A percentile compares a stretch with the other conserved stretches of the same genome.
phyloP scores from a whole-genome alignment of 2,329 filamentous ascomycete genomes.

The Zymoseptoria brevis region DNA sequence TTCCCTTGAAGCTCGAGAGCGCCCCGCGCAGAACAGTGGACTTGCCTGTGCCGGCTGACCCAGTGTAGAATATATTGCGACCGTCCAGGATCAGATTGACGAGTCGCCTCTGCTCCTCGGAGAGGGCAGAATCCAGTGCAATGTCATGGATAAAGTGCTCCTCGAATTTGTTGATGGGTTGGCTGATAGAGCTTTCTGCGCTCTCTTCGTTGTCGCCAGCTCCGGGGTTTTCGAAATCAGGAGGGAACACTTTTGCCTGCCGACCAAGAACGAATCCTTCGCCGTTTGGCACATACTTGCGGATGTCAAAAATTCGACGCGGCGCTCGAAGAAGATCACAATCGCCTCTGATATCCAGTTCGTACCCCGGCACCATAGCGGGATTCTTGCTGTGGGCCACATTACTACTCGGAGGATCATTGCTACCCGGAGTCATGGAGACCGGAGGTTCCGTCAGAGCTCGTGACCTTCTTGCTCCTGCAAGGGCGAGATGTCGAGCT shows the following conservation, averaged over 20 bases:
- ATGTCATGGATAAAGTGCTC: neutral
- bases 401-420: neutral
- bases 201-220: neutral
- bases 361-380: neutral
- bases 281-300: neutral
- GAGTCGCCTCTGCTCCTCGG: constrained; percentile 5
- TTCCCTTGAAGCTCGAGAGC: constrained; percentile 30
- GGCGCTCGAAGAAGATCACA: neutral
- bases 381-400: neutral
- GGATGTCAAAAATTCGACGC: neutral
- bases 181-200: neutral
- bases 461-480: neutral
- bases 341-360: neutral
- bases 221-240: neutral
- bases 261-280: neutral
- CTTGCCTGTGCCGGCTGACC: constrained; percentile 54
- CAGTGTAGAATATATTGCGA: constrained; percentile 56
- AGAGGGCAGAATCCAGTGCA: neutral
- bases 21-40: constrained; percentile 45
- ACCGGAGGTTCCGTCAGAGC: neutral
- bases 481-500: neutral
- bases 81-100: constrained; percentile 32
- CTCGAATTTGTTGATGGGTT: neutral
- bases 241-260: neutral
- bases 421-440: neutral